phyloP scores from a whole-genome alignment of 768 basidiomycete species.

The Leccinum rimulosum region DNA sequence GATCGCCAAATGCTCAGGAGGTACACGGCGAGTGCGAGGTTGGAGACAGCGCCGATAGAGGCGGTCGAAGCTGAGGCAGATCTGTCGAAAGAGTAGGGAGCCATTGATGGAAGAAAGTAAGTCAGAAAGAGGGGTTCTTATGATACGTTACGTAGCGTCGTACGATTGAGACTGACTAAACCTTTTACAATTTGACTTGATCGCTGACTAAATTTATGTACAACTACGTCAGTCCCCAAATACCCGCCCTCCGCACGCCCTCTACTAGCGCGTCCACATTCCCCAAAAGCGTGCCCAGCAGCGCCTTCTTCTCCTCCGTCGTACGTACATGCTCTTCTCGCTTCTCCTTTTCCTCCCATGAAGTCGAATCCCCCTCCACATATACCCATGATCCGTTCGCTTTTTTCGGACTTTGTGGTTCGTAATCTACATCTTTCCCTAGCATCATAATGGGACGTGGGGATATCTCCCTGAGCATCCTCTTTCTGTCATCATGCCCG shows the following conservation, averaged over 20 bases:
- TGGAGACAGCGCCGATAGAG: slow-evolving; percentile 38
- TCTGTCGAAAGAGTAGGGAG: slow-evolving; percentile 22
- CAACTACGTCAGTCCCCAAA: slow-evolving; percentile 69
- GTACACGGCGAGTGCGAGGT: slow-evolving; percentile 39
- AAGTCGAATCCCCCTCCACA: slow-evolving; percentile 23
- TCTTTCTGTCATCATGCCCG: slow-evolving; percentile 24
- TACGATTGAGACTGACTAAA: slow-evolving; percentile 4
- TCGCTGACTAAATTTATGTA: background rate
- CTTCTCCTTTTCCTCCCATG: slow-evolving; percentile 7
- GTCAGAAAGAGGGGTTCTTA: background rate
- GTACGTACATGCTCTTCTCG: slow-evolving; percentile 38
- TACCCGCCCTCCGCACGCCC: slow-evolving; percentile 79
- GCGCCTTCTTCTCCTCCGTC: slow-evolving; percentile 80
- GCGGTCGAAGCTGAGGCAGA: slow-evolving; percentile 38
- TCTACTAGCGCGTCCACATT: slow-evolving; percentile 92
- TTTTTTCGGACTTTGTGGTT: slow-evolving; percentile 72
- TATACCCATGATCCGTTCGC: slow-evolving; percentile 31
- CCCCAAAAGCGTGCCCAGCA: slow-evolving; percentile 78
- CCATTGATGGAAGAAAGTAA: background rate
- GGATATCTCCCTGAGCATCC: slow-evolving; percentile 19
- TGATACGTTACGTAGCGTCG: background rate
- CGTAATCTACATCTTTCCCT: slow-evolving; percentile 67
- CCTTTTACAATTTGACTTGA: background rate
- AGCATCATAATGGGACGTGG: slow-evolving; percentile 62
- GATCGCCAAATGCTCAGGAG: slow-evolving; percentile 44